Percentiles rank a stretch among this genome's conserved stretches.
phyloP scores from a whole-genome alignment of 2,329 filamentous ascomycete genomes.

The Didymella keratinophila region DNA sequence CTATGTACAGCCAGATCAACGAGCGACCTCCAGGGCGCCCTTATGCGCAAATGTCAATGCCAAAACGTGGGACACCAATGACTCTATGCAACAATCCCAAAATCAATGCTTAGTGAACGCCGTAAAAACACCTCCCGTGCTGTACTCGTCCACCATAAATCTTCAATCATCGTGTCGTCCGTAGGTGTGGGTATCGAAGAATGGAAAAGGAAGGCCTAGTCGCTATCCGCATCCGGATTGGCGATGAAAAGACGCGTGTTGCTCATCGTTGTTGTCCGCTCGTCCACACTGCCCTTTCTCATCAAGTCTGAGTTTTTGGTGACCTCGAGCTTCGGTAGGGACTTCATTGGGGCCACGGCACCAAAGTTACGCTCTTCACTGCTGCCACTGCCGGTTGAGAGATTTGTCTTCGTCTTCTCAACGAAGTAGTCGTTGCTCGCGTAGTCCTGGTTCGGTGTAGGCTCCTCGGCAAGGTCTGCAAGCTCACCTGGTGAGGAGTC shows the following conservation, averaged over 20 bases:
- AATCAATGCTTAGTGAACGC: slow-evolving; percentile 9
- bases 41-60: slow-evolving; percentile 10
- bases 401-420: slow-evolving; percentile 51
- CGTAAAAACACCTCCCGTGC: slow-evolving; percentile 12
- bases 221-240: slow-evolving; percentile 73
- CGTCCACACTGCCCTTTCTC: slow-evolving; percentile 82
- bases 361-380: slow-evolving; percentile 61
- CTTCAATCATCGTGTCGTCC: slow-evolving; percentile 22
- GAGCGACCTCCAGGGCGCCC: slow-evolving; percentile 27
- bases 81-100: slow-evolving; percentile 13
- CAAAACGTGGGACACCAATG: slow-evolving; percentile 5
- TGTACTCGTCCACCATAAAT: slow-evolving; percentile 21
- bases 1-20: slow-evolving; percentile 22
- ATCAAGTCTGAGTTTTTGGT: slow-evolving; percentile 72
- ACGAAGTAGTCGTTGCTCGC: slow-evolving; percentile 52
- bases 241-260: slow-evolving; percentile 79
- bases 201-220: slow-evolving; percentile 41
- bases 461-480: slow-evolving; percentile 52
- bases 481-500: slow-evolving; percentile 49
- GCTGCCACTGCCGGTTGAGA: slow-evolving; percentile 54
- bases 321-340: slow-evolving; percentile 52
- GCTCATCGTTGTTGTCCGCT: slow-evolving; percentile 77
- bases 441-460: slow-evolving; percentile 55
- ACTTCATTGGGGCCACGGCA: slow-evolving; percentile 60
- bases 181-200: slow-evolving; percentile 45